A percentile compares a stretch with the other conserved stretches of the same genome.
Conservation (phyloP, 441 rosid species). For the Theobroma grandiflorum region DNA sequence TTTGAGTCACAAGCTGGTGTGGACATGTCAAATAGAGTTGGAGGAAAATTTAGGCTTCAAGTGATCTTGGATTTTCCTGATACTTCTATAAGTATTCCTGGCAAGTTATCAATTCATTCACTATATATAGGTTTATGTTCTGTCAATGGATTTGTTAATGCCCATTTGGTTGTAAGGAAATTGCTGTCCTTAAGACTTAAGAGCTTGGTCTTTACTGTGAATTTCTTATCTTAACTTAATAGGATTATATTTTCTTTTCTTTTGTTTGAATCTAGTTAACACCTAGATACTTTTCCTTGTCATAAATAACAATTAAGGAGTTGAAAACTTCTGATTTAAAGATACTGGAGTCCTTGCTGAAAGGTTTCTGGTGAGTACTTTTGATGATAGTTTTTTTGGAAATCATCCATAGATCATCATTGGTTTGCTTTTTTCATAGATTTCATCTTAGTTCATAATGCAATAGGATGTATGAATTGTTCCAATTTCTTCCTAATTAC, state of each 20-base stretch:
- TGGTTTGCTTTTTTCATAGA: not conserved
- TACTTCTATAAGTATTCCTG: not conserved
- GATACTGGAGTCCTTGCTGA: too few species aligned
- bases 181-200: too few species aligned
- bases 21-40: not conserved
- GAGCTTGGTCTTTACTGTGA: too few species aligned
- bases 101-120: not conserved
- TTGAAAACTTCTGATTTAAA: too few species aligned
- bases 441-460: not conserved
- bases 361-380: not conserved
- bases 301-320: too few species aligned
- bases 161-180: not conserved
- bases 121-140: not conserved
- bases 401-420: not conserved
- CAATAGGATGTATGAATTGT: not conserved
- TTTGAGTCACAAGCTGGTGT: not conserved
- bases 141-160: not conserved
- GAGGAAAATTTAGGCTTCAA: not conserved
- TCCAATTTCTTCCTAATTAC: too few species aligned
- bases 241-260: too few species aligned
- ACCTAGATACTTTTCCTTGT: not conserved
- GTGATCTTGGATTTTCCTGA: not conserved
- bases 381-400: too few species aligned
- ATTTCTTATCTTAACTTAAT: too few species aligned
- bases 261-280: too few species aligned